Evolutionary conservation across 352 stramenopile species (phyloP).

Genomic region (Achlya hypogyna): DNA sequence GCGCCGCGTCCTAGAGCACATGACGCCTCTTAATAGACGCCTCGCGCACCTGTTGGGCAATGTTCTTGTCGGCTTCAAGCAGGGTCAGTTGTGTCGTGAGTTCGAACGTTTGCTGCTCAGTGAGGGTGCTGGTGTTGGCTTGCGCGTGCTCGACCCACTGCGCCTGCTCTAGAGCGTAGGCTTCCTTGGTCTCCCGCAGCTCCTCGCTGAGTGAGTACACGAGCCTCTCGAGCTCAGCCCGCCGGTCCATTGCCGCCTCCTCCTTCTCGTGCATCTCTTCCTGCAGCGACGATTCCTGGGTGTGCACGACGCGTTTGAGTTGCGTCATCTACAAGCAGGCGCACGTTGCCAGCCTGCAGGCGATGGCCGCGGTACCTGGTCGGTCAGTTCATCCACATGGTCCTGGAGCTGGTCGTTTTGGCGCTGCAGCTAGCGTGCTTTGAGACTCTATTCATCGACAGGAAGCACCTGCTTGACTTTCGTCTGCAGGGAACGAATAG

Average conservation of each 20-base stretch:
- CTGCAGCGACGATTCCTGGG: neutral
- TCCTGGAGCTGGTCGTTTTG: neutral
- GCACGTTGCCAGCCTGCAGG: neutral
- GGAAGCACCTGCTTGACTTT: slow-evolving; percentile 4
- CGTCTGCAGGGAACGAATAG: neutral
- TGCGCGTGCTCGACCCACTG: slow-evolving; percentile 5
- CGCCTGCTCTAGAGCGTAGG: neutral
- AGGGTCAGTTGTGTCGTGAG: slow-evolving; percentile 1
- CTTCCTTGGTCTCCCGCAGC: neutral
- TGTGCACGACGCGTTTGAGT: neutral
- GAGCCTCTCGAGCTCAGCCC: neutral
- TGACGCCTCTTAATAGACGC: neutral
- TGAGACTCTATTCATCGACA: neutral
- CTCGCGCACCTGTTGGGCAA: neutral
- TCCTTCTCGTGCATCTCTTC: neutral
- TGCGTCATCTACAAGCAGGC: neutral
- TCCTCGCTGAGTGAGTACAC: neutral
- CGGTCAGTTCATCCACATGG: neutral
- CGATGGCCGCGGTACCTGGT: neutral
- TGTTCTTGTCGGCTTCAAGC: slow-evolving; percentile 7
- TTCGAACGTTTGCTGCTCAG: slow-evolving; percentile 5
- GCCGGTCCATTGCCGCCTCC: neutral
- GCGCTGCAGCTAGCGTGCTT: neutral
- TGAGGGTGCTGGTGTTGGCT: slow-evolving; percentile 4
- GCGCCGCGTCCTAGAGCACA: neutral